Conservation (phyloP, 768 basidiomycete species). For the Asterophora parasitica region DNA sequence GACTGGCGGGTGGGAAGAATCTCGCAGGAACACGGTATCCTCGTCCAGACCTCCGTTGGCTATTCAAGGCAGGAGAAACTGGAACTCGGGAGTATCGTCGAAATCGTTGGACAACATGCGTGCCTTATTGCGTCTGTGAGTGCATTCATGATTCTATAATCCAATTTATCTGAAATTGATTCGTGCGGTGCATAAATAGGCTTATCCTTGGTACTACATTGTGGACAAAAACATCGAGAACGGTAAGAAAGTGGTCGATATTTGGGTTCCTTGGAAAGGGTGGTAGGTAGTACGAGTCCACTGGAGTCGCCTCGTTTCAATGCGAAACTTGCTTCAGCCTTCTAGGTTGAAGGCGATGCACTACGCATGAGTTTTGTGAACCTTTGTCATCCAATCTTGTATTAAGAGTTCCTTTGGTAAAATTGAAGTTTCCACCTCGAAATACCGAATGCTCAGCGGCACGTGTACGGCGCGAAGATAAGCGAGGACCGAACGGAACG, state of each 20-base stretch:
- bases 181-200: constrained; percentile 22
- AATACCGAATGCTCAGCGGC: background rate
- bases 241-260: constrained; percentile 58
- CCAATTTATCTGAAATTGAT: background rate
- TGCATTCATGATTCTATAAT: background rate
- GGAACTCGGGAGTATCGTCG: constrained; percentile 56
- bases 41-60: constrained; percentile 33
- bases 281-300: too few relatives aligned
- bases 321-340: too few relatives aligned
- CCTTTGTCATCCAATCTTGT: too few relatives aligned
- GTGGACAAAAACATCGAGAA: constrained; percentile 58
- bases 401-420: too few relatives aligned
- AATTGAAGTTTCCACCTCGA: too few relatives aligned
- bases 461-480: background rate
- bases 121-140: constrained; percentile 70
- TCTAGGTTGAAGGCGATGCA: too few relatives aligned
- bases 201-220: constrained; percentile 80
- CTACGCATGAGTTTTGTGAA: too few relatives aligned
- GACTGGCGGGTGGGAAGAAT: constrained; percentile 62
- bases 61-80: constrained; percentile 26
- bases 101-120: constrained; percentile 82
- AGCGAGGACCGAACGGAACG: background rate
- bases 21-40: constrained; percentile 76
- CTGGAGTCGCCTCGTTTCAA: too few relatives aligned
- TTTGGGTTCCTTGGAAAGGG: constrained; percentile 91